Base-by-base conservation (phyloP, 768 basidiomycete species). In the Rhodotorula graminis region DNA sequence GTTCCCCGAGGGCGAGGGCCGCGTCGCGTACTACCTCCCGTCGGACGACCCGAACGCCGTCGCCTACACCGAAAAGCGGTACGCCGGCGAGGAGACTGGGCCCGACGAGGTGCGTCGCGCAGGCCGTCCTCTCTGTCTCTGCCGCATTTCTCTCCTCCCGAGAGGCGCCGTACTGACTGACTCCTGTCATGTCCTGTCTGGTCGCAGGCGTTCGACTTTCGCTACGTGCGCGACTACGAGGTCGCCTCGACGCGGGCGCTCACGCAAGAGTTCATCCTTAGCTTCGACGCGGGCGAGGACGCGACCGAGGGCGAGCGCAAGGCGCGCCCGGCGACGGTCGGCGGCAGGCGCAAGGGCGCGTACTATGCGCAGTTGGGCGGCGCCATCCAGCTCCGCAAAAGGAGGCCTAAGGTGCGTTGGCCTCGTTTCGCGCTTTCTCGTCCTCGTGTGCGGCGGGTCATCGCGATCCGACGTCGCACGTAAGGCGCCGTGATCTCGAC, bases 21-120 rank as follows among this genome's bases (percentile, higher is more conserved):
- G 78, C 27, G 53, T 79, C 23, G 69, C 73, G 25, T 77, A 76
- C 70, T 79, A 73, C 72, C 59, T 75, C 10, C 74, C 76, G 12
- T 33, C 65, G n/a, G 71, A 76, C 49, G 74, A 77, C 23, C 47
- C 64, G 19, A 65, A 67, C 12, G 77, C 78, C 19, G 23, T 16
- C 1, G 59, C 46, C 44, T 71, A 69, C 53, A 63, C 69, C 33
- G 37, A 64, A 27, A 60, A 69, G 66, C 50, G 67, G 42, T 61
- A 53, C 63, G 37, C 58, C 25, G 67, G 47, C 37, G 68, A 53
- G 42, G 68, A 58, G 14, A 56, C 58, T 23, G 47, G 33, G 27
- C 62, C 63, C 47, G 71, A 52, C 9, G 68, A 75, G 58, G 74
- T 72, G 58, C 58, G 65, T 33, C 10, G 27, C 37, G 37, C 37